A percentile compares a stretch with the other conserved stretches of the same genome.
phyloP scores from a whole-genome alignment of 768 basidiomycete genomes.

The Boletus rex-veris region DNA sequence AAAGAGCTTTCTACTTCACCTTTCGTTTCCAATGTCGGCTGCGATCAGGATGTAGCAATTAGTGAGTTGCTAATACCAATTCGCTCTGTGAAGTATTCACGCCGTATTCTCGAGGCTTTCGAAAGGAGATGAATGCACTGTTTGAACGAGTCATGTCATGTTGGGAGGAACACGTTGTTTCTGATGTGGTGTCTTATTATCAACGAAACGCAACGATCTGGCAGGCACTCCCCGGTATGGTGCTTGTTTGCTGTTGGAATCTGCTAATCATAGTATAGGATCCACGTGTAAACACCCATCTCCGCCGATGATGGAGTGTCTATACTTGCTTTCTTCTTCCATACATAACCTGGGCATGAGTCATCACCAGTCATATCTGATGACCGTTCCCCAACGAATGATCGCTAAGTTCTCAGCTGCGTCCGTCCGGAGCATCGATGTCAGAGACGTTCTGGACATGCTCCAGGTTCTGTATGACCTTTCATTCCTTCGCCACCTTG shows the following conservation, averaged over 20 bases:
- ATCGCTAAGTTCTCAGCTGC: conserved; percentile 35
- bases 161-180: conserved; percentile 51
- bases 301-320: conserved; percentile 48
- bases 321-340: conserved; percentile 51
- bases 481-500: conserved; percentile 44
- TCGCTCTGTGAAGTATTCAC: conserved; percentile 4
- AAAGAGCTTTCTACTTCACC: conserved; percentile 44
- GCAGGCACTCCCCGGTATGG: conserved; percentile 10
- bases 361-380: conserved; percentile 35
- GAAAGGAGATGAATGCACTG: conserved; percentile 37
- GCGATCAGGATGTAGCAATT: conserved; percentile 32
- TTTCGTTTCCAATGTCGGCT: conserved; percentile 46
- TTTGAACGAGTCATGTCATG: conserved; percentile 46
- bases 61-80: conserved; percentile 30
- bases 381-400: conserved; percentile 37
- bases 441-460: conserved; percentile 26
- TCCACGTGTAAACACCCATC: conserved; percentile 42
- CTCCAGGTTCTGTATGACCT: conserved; percentile 44
- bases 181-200: conserved; percentile 22
- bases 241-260: conserved; percentile 1
- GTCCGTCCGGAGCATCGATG: conserved; percentile 33
- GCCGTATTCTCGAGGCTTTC: conserved; percentile 43
- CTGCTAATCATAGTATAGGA: conserved; percentile 18
- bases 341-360: conserved; percentile 55
- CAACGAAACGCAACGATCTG: conserved; percentile 2